A percentile compares a stretch with the other conserved stretches of the same genome.
These are phyloP conservation scores for Thalassia testudinum DNA, from an alignment of 116 monocot genomes.

Conservation along the genomic window DNA sequence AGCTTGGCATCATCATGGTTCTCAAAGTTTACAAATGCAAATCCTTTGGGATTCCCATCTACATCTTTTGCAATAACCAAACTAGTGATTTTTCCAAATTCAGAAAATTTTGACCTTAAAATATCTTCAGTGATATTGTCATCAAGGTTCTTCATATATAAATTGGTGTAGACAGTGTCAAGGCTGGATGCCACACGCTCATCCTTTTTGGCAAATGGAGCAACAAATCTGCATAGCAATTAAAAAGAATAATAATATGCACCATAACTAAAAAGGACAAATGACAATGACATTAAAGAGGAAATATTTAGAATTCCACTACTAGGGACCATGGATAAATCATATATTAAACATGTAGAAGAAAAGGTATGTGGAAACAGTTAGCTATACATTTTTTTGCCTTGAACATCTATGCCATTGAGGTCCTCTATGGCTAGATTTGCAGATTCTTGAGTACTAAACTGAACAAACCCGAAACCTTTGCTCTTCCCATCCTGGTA, in stretches of 20 bases:
- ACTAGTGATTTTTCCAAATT: constrained; percentile 53
- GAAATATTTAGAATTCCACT: too few species aligned
- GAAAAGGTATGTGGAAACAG: too few species aligned
- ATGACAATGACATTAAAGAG: too few species aligned
- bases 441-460: constrained; percentile 47
- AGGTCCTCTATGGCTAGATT: constrained; percentile 50
- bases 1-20: constrained; percentile 46
- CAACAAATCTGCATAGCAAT: constrained; percentile 36
- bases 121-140: constrained; percentile 77
- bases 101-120: constrained; percentile 60
- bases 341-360: too few species aligned
- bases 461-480: constrained; percentile 80
- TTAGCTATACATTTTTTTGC: constrained; percentile 67
- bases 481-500: constrained; percentile 46
- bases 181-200: constrained; percentile 17
- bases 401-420: constrained; percentile 27
- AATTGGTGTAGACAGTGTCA: constrained; percentile 49
- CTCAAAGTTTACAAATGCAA: constrained; percentile 85
- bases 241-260: too few species aligned
- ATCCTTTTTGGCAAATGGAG: constrained; percentile 48
- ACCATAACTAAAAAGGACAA: too few species aligned
- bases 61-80: constrained; percentile 47
- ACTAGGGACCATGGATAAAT: too few species aligned
- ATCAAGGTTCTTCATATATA: constrained; percentile 87
- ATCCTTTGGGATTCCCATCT: constrained; percentile 51